Evolutionary conservation across 2,329 filamentous ascomycete species (phyloP), one percentile per base, ranked within the genome.

Genomic region (Thielaviopsis ethacetica): DNA sequence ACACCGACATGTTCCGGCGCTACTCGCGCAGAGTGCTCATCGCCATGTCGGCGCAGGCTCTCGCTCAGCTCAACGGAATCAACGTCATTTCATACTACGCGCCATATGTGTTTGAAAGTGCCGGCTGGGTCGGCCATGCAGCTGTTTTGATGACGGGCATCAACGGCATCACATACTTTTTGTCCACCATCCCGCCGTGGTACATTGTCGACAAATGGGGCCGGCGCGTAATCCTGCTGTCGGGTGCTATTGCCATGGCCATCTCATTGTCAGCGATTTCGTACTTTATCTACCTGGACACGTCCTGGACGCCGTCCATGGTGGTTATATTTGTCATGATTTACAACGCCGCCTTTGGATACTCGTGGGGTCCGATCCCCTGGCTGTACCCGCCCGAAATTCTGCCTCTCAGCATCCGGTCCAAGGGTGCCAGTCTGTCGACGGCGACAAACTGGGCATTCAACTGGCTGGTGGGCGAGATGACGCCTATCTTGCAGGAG

Each of bases 371-470:
- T 19, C 93, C 93, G 1, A 95, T 98, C 62, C 93, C 93, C 9
- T 98, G 93, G 93, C 76, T 98, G 17, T 97, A 97, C 70, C 93
- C 93, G 15, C 93, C 93, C n/a, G 93, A 98, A 77, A 98, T 98
- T 62, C 77, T 98, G 51, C 93, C 93, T 4, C 77, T 98, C 62
- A 96, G 90, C 75, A 96, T 97, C 68, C 85, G 93, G 66, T 95
- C 91, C 62, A 97, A 97, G 76, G 93, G 93, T 62, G 91, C 93
- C 58, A 95, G 90, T 78, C 73, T 98, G 69, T 96, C 91, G 62
- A 97, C 93, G 1, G 93, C 93, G 19, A 85, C 91, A 34, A 98
- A 98, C 69, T 98, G 93, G 93, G 90, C 91, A 1, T 95, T 93
- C 72, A 98, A 98, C 72, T 98, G 90, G 87, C 76, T 97, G 26